Evolutionary conservation across 208 protist genomes (phyloP), one percentile per base, ranked within the genome.

Genomic region (Trypanosoma brucei): DNA sequence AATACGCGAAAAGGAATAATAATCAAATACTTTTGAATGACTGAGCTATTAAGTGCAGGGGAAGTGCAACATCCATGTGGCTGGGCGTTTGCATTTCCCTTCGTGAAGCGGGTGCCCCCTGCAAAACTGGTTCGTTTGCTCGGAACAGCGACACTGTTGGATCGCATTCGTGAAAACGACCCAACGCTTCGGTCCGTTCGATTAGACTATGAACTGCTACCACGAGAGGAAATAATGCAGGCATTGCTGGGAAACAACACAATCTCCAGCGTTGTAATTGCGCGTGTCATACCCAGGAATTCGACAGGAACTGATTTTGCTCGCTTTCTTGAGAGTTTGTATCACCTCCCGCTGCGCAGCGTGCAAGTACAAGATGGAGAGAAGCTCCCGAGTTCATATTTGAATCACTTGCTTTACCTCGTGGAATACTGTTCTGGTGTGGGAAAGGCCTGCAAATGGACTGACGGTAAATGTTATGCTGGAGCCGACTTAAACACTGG

Each of bases 361-460:
- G n/a, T 81, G 14, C 62, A 69, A 46, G 42, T 64, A 34, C 51
- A 63, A 14, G 48, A 56, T 40, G 52, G 40, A 45, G 45, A 70
- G 5, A 34, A 48, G 1, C 48, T 81, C 1, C 34, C 60, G 3
- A 45, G 56, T 33, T 9, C 11, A 13, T 70, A 73, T 35, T 54
- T 81, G 49, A 40, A 67, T n/a, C 70, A 77, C 34, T 22, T 67
- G 2, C 58, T 81, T 40, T 34, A 72, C 37, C 70, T 81, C 44
- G 70, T 81, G 1, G 75, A 70, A 53, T 71, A 81, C 54, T 40
- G 60, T 13, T 66, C 54, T 49, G 73, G 73, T 1, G 53, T 57
- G 9, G 60, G 54, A 40, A 39, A 35, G n/a, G 50, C 50, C 35
- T 65, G 67, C 49, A 60, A 53, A 45, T 55, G 59, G 68, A 4